Percentiles rank a stretch among this genome's conserved stretches.
Conservation (phyloP, 2,329 filamentous ascomycete genomes). For the Xylariaceae sp. region DNA sequence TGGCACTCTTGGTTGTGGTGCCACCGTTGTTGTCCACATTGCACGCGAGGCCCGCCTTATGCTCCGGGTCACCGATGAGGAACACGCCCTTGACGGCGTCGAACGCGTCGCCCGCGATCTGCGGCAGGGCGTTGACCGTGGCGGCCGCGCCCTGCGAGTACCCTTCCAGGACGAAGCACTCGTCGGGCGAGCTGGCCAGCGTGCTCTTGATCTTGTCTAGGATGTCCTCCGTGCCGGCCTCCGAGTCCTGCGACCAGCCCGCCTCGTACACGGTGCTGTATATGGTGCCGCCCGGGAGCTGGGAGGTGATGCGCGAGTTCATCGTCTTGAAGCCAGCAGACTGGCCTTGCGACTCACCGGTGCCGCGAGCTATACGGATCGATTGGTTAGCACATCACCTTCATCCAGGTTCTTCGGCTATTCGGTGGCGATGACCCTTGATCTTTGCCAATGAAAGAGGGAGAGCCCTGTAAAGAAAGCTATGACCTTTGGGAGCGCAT, state of each 20-base stretch:
- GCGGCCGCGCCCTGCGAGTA: slow-evolving; percentile 9
- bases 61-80: slow-evolving; percentile 7
- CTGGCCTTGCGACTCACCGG: slow-evolving; percentile 5
- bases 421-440: too few relatives aligned
- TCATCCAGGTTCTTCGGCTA: too few relatives aligned
- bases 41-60: slow-evolving; percentile 4
- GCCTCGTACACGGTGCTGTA: slow-evolving; percentile 9
- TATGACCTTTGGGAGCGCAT: too few relatives aligned
- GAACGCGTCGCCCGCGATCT: slow-evolving; percentile 4
- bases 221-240: slow-evolving; percentile 5
- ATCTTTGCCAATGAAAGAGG: too few relatives aligned
- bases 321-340: slow-evolving; percentile 7
- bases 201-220: slow-evolving; percentile 4
- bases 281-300: slow-evolving; percentile 6
- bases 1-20: slow-evolving; percentile 4
- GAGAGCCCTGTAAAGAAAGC: too few relatives aligned
- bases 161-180: slow-evolving; percentile 9
- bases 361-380: too few relatives aligned
- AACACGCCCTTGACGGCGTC: slow-evolving; percentile 10
- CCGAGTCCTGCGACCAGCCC: slow-evolving; percentile 2
- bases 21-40: slow-evolving; percentile 9
- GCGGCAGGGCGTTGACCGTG: slow-evolving; percentile 5
- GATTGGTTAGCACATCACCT: too few relatives aligned
- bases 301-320: slow-evolving; percentile 6
- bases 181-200: slow-evolving; percentile 2